phyloP scores from a whole-genome alignment of 805 yeast species.

The Yamadazyma phyllophila region DNA sequence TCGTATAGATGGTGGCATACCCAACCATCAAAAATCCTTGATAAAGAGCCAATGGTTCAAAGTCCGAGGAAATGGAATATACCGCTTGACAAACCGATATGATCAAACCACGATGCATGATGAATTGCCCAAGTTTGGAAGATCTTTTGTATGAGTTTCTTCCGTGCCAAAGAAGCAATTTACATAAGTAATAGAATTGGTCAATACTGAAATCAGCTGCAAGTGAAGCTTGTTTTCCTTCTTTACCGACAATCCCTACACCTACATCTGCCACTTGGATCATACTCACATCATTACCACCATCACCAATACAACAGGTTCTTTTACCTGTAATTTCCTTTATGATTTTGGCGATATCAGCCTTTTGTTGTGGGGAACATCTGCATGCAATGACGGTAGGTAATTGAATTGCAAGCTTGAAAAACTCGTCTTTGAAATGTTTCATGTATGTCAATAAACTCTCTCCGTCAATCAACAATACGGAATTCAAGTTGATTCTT shows the following conservation, averaged over 20 bases:
- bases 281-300: conserved; percentile 99
- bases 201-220: conserved; percentile 96
- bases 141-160: conserved; percentile 94
- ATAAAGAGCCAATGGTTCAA: conserved; percentile 91
- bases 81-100: conserved; percentile 95
- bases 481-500: conserved; percentile 57
- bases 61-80: conserved; percentile 77
- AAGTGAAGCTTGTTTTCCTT: conserved; percentile 94
- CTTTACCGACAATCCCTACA: conserved; percentile 98
- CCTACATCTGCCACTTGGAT: conserved; percentile 99
- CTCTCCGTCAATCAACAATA: conserved; percentile 91
- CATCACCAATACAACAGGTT: conserved; percentile 98
- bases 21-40: conserved; percentile 99
- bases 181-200: conserved; percentile 86
- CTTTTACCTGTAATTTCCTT: conserved; percentile 78
- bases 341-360: conserved; percentile 85
- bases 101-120: conserved; percentile 92
- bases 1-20: conserved; percentile 93
- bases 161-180: conserved; percentile 94
- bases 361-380: conserved; percentile 98
- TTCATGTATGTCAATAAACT: conserved; percentile 70
- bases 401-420: conserved; percentile 67
- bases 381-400: conserved; percentile 98
- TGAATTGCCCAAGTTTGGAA: conserved; percentile 92
- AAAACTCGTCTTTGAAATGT: conserved; percentile 67